Evolutionary conservation across 179 eudicot species (phyloP), one percentile per base, ranked within the genome.

Genomic region (Camellia oleifera): DNA sequence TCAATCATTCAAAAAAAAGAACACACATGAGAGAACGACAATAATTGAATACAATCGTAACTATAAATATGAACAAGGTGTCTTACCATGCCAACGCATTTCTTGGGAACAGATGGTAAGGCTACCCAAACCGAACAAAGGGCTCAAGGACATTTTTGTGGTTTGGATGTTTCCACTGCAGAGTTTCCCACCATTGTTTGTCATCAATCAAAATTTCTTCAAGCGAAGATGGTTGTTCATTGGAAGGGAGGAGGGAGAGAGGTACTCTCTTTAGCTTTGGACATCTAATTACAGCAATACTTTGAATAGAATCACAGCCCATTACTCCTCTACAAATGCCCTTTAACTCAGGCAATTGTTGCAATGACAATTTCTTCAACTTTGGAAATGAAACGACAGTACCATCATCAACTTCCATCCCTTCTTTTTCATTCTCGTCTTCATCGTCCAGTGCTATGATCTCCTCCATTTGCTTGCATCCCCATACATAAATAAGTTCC

Each of bases 401-500:
- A 40, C 18, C n/a, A 42, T 67, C 50, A 67, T 1, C 0, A 42
- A 23, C 26, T 23, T 23, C 26, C 26, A 23, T 23, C 26, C 26
- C 26, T 23, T 23, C 26, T 23, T 23, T 23, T 23, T 23, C 26
- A 23, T 23, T 23, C 26, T 23, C 26, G 26, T 23, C 26, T 44
- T 69, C 74, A 3, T 69, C 13, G 56, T 46, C 54, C 45, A 46
- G 13, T 45, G 74, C n/a, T 69, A 69, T 69, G 74, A 69, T 46
- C 56, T 69, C 74, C 74, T 69, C 74, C 74, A 69, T 69, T 14
- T 42, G 74, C 74, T 69, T 69, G 18, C 74, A 69, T 17, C 45
- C 52, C 74, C 74, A 69, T 7, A 69, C 23, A 7, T 46, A 69
- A 8, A 69, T 18, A n/a, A 44, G 74, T 69, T 69, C 54, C 54